phyloP scores from a whole-genome alignment of 164 flowering plant genomes.

The Hamamelis virginiana region DNA sequence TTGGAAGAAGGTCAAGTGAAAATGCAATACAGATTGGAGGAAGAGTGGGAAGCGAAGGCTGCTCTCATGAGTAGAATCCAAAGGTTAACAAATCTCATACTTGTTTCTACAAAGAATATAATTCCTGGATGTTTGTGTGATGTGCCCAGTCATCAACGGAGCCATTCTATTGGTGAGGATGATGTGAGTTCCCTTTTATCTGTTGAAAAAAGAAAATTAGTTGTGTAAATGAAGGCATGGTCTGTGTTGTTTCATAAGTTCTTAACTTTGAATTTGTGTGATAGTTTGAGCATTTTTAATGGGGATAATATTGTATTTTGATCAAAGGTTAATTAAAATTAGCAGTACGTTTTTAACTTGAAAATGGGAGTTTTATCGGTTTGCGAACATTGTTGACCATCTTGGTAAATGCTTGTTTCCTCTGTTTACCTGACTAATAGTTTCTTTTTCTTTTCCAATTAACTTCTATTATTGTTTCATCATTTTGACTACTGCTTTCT shows the following conservation, averaged over 20 bases:
- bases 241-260: too few species aligned
- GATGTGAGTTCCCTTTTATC: constrained; percentile 54
- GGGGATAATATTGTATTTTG: neutral
- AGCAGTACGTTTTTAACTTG: neutral
- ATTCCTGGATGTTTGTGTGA: constrained; percentile 72
- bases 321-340: neutral
- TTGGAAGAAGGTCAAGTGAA: too few species aligned
- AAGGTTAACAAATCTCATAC: constrained; percentile 91
- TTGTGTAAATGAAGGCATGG: too few species aligned
- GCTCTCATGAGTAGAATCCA: too few species aligned
- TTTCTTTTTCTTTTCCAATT: neutral
- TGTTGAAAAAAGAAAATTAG: too few species aligned
- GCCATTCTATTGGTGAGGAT: constrained; percentile 65
- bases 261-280: neutral
- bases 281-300: neutral
- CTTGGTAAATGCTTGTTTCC: neutral
- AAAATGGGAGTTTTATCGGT: neutral
- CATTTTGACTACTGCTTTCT: neutral
- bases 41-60: constrained; percentile 99
- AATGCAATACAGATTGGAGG: constrained; percentile 95
- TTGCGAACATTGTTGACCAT: neutral
- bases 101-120: constrained; percentile 88
- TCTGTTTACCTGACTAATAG: neutral
- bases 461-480: neutral
- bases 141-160: constrained; percentile 57